Evolutionary conservation across 805 yeast species (phyloP).

Genomic region (Huiozyma naganishii): DNA sequence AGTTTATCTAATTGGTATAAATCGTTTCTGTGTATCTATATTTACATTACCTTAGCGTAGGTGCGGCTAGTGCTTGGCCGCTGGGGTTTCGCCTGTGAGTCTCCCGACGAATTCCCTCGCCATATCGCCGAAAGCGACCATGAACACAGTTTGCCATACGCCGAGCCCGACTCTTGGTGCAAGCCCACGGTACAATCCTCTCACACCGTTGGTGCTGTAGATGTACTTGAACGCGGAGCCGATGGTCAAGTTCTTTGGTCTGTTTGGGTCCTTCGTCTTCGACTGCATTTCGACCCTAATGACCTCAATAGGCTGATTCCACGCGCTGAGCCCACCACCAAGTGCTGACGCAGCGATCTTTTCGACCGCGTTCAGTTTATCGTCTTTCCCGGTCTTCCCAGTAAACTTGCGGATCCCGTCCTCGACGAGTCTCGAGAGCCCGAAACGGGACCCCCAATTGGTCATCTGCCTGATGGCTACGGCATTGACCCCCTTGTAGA

Average conservation of each 20-base stretch:
- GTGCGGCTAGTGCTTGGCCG: slow-evolving; percentile 24
- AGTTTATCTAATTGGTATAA: no score
- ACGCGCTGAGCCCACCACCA: slow-evolving; percentile 96
- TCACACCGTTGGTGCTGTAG: slow-evolving; percentile 69
- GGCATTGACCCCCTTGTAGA: slow-evolving; percentile 96
- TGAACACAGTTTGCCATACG: slow-evolving; percentile 96
- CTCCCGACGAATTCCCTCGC: slow-evolving; percentile 61
- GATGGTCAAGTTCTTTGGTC: slow-evolving; percentile 86
- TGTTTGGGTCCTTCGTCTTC: slow-evolving; percentile 83
- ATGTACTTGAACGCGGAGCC: slow-evolving; percentile 70
- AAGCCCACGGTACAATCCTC: slow-evolving; percentile 91
- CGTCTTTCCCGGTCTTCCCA: slow-evolving; percentile 45
- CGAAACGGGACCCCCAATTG: slow-evolving; percentile 98
- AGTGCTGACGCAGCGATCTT: slow-evolving; percentile 76
- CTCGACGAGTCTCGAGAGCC: slow-evolving; percentile 85
- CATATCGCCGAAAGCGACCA: slow-evolving; percentile 97
- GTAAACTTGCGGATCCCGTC: slow-evolving; percentile 58
- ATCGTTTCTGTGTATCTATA: no score
- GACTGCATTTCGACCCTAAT: slow-evolving; percentile 98
- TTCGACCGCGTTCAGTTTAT: slow-evolving; percentile 61
- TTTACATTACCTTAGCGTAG: no score
- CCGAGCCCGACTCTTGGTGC: slow-evolving; percentile 95
- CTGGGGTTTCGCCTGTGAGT: slow-evolving; percentile 50
- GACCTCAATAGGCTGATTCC: slow-evolving; percentile 99
- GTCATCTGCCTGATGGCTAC: slow-evolving; percentile 98